Evolutionary conservation across 139 green algal species (phyloP).

Genomic region (Ulvella scutata): DNA sequence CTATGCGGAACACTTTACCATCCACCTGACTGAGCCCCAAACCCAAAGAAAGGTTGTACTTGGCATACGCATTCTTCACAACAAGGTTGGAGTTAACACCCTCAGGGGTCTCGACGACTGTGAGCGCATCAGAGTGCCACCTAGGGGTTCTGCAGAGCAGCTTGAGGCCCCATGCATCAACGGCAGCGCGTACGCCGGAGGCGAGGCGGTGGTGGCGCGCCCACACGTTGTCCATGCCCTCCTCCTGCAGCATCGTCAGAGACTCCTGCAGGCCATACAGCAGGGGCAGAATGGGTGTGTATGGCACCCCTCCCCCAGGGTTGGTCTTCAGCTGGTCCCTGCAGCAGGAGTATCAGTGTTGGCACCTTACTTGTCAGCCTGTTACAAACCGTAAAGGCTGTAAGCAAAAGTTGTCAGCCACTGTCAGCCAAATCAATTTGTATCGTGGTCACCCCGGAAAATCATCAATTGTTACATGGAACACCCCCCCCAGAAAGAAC

Average conservation of each 20-base stretch:
- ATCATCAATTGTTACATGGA: too few relatives aligned
- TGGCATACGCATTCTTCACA: slow-evolving; percentile 75
- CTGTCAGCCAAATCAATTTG: too few relatives aligned
- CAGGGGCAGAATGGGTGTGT: slow-evolving; percentile 65
- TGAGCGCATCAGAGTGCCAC: slow-evolving; percentile 75
- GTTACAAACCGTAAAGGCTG: too few relatives aligned
- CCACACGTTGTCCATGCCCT: slow-evolving; percentile 80
- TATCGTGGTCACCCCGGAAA: too few relatives aligned
- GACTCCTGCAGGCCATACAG: slow-evolving; percentile 78
- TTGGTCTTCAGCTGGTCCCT: slow-evolving; percentile 40
- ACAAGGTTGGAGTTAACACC: slow-evolving; percentile 76
- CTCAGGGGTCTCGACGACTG: slow-evolving; percentile 74
- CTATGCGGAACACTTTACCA: slow-evolving; percentile 95
- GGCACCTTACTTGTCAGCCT: too few relatives aligned
- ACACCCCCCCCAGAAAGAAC: too few relatives aligned
- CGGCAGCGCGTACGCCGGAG: slow-evolving; percentile 59
- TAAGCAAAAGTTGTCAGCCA: too few relatives aligned
- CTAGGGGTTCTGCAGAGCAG: slow-evolving; percentile 76
- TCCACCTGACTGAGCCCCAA: slow-evolving; percentile 70
- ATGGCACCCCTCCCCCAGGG: slow-evolving; percentile 46
- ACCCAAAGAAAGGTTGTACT: slow-evolving; percentile 93
- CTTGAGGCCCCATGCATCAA: slow-evolving; percentile 80
- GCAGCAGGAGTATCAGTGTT: too few relatives aligned
- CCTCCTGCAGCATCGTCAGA: slow-evolving; percentile 53
- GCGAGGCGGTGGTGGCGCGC: slow-evolving; percentile 69